A percentile compares a stretch with the other conserved stretches of the same genome.
Conservation (phyloP, 345 rosid genomes). For the Melaleuca quinquenervia region DNA sequence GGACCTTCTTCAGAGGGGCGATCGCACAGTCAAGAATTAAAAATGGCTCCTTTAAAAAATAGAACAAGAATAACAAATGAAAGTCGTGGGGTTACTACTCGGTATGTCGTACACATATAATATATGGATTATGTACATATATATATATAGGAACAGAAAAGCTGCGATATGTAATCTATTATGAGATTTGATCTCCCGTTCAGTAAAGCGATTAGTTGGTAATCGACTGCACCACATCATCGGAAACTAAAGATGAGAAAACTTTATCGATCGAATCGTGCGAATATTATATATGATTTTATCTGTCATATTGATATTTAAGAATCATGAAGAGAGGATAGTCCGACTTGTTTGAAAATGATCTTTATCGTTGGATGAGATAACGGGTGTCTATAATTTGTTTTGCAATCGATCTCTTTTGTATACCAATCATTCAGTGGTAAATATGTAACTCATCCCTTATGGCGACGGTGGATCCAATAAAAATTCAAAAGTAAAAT, state of each 20-base stretch:
- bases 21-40: neutral
- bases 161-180: neutral
- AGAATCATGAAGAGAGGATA: neutral
- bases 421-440: neutral
- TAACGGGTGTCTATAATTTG: rapidly evolving
- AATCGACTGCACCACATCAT: neutral
- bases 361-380: too few species aligned
- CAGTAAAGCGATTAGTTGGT: neutral
- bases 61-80: neutral
- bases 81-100: neutral
- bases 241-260: rapidly evolving
- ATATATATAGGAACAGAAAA: neutral
- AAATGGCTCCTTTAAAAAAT: neutral
- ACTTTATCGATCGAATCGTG: neutral
- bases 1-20: constrained; percentile 2
- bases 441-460: neutral
- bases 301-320: neutral
- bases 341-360: too few species aligned
- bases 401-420: neutral
- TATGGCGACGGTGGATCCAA: neutral
- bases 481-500: neutral
- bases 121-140: neutral
- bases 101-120: neutral
- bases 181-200: neutral
- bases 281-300: neutral